A percentile compares a stretch with the other conserved stretches of the same genome.
These are phyloP conservation scores for Microdochium nivale DNA, from an alignment of 2,329 filamentous ascomycete species.

Conservation along the genomic window DNA sequence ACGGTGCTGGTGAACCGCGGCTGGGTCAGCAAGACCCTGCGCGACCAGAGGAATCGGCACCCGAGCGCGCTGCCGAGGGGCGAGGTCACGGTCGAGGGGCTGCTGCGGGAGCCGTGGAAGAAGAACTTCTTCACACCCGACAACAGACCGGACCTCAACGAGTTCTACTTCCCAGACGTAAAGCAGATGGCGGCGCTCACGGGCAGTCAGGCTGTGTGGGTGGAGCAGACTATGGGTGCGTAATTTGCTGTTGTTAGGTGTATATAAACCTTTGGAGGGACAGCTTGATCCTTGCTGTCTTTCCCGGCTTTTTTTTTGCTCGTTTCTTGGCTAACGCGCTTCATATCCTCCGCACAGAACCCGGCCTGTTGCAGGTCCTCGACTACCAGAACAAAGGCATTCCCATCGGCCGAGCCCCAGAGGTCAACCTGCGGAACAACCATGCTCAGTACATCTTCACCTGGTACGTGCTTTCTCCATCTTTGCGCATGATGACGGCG, in stretches of 20 bases:
- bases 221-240: conserved; percentile 90
- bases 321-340: background rate
- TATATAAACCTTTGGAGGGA: conserved; percentile 7
- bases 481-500: background rate
- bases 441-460: conserved; percentile 98
- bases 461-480: conserved; percentile 54
- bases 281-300: background rate
- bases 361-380: conserved; percentile 68
- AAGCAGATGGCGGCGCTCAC: conserved; percentile 77
- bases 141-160: conserved; percentile 72
- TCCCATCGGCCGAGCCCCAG: conserved; percentile 78
- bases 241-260: conserved; percentile 2
- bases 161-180: conserved; percentile 95
- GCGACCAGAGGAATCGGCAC: conserved; percentile 54
- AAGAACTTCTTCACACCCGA: conserved; percentile 97
- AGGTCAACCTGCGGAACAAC: conserved; percentile 92
- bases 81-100: conserved; percentile 70
- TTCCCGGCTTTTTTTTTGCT: conserved; percentile 3
- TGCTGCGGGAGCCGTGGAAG: conserved; percentile 86
- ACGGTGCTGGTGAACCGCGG: conserved; percentile 84
- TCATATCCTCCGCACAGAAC: conserved; percentile 40
- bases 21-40: conserved; percentile 77
- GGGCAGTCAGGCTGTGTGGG: conserved; percentile 83
- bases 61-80: conserved; percentile 58
- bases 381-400: conserved; percentile 73